Base-by-base conservation (phyloP, 345 rosid genomes). In the Fremontodendron californicum region DNA sequence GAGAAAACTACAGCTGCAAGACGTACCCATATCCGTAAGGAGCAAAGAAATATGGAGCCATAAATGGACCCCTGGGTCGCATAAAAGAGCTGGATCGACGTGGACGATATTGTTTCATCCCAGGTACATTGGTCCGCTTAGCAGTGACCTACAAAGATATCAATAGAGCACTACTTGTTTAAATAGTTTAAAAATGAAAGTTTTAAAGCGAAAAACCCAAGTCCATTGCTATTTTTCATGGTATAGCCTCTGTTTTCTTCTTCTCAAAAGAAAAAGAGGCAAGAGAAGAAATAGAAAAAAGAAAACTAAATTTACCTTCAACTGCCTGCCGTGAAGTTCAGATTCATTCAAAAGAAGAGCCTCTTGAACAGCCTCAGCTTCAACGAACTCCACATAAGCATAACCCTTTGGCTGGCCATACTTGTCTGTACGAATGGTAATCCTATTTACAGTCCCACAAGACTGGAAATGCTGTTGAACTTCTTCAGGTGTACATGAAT, bases 391-490 rank as follows among this genome's bases (percentile, higher is more conserved):
- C 42, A 90, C 96, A 80, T 90, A 90, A 19, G 96, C 96, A 84
- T 87, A 91, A 33, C 93, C 93, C 79, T 89, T 91, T 73, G 96
- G 93, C 49, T 88, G 92, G 58, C 96, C 96, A 75, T 51, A 90
- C 85, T 86, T 91, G 79, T 91, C 92, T 8, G 93, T 85, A 21
- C 90, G 90, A 74, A 91, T 88, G 9, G 93, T 91, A 78, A 91
- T 80, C 85, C 92, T 88, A 74, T 90, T 88, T 61, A 91, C 91
- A 4, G 93, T 88, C 60, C 96, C 96, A 78, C 96, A 88, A 4
- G 92, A 81, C 77, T 91, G 90, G 80, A 91, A 91, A 86, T 88
- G 92, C 79, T 84, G 93, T 86, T 91, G 93, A 62, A 91, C 91
- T 88, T 91, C 93, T 87, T 90, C 92, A 71, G 96, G 92, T 9